Evolutionary conservation across 768 basidiomycete genomes (phyloP).

Genomic region (Strobilomyces dryophilus): DNA sequence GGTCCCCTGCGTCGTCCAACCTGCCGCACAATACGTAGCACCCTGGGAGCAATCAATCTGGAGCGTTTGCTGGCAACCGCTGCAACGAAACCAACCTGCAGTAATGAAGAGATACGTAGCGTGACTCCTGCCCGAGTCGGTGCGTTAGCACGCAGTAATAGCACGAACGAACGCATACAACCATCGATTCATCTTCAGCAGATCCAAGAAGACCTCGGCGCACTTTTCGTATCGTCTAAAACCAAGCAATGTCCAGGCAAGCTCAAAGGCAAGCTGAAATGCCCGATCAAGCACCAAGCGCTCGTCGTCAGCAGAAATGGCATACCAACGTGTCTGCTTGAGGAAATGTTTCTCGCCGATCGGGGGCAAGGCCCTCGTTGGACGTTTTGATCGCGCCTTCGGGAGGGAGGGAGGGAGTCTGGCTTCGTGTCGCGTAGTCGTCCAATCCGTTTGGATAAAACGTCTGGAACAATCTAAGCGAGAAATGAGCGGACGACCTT

Average conservation of each 20-base stretch:
- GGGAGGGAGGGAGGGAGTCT: slow-evolving; percentile 25
- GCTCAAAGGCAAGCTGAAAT: slow-evolving; percentile 70
- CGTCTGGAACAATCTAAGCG: slow-evolving; percentile 55
- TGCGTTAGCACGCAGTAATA: background rate
- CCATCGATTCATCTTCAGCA: slow-evolving; percentile 72
- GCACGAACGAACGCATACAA: slow-evolving; percentile 3
- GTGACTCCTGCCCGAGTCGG: slow-evolving; percentile 51
- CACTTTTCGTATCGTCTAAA: slow-evolving; percentile 63
- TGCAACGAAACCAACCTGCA: slow-evolving; percentile 44
- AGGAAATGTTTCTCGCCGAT: slow-evolving; percentile 50
- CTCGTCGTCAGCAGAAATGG: background rate
- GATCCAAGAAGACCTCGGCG: slow-evolving; percentile 58
- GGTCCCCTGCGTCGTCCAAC: slow-evolving; percentile 51
- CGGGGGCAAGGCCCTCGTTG: slow-evolving; percentile 51
- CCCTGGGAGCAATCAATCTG: slow-evolving; percentile 32
- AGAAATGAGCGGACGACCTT: slow-evolving; percentile 1
- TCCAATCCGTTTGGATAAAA: slow-evolving; percentile 62
- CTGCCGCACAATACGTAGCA: slow-evolving; percentile 60
- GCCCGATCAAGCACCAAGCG: background rate
- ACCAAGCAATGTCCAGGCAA: slow-evolving; percentile 71
- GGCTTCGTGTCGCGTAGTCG: too few relatives aligned
- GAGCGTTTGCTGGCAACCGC: background rate
- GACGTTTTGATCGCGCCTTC: slow-evolving; percentile 63
- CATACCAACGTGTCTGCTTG: slow-evolving; percentile 70
- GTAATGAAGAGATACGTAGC: slow-evolving; percentile 77